Base-by-base conservation (phyloP, 2,329 filamentous ascomycete genomes). In the Fusarium sp. region DNA sequence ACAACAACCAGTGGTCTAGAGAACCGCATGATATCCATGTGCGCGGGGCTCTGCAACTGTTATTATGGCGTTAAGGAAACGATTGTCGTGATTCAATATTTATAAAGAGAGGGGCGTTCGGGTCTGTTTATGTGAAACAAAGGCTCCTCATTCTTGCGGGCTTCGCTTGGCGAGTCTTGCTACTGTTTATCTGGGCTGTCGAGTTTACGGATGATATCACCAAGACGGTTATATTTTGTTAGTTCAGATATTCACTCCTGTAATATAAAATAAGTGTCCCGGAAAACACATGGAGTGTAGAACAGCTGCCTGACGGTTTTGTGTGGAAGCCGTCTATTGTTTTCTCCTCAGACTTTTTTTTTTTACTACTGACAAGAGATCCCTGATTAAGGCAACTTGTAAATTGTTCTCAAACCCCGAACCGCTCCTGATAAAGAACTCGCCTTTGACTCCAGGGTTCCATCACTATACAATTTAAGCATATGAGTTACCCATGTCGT, bases 401-500 rank as follows among this genome's bases (percentile, higher is more conserved):
- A 69, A 67, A 35, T 35, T 51, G 61, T 66, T 51, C 65, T 64
- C 44, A 58, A 41, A 47, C 54, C 56, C 62, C 60, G 56, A 75
- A 75, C 70, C 75, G 67, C 69, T 71, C 50, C 73, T 67, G 60
- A 72, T 61, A 56, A 72, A 74, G 63, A 51, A 48, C 54, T 67
- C 70, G 66, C 66, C 72, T 76, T 77, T 79, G 70, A 73, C 75
- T 77, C 77, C 67, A 32, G 63, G 20, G 35, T 67, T 67, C 63
- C 61, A 55, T 70, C 72, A 66, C 61, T 64, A 18, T 47, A 53
- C 51, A 69, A 30, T 73, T 64, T 84, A 87, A 66, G 84, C 82
- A 80, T 87, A 89, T 36, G 87, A 89, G 71, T 92, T 92, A 53
- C 90, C 90, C 82, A 92, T 85, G 77, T 91, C 89, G 78, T 92